Evolutionary conservation across 2,329 filamentous ascomycete species (phyloP).

Genomic region (Dothidotthia symphoricarpi): DNA sequence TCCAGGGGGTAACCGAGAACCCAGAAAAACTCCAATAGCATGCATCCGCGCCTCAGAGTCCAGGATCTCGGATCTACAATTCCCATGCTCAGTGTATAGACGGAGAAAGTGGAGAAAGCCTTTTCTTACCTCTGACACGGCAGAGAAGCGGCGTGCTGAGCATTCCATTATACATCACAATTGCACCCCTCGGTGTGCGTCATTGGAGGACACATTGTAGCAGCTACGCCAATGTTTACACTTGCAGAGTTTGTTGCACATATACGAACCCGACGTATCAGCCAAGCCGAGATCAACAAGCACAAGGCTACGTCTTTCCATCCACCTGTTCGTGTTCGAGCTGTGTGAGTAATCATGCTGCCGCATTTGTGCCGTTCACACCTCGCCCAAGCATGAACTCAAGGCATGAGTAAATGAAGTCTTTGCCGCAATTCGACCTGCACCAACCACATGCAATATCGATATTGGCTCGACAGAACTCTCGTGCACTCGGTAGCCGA

Average conservation of each 20-base stretch:
- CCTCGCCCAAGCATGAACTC: too few relatives aligned
- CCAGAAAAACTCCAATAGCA: too few relatives aligned
- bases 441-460: too few relatives aligned
- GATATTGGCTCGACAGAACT: too few relatives aligned
- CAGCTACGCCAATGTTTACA: slow-evolving; percentile 1
- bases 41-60: neutral
- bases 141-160: slow-evolving; percentile 5
- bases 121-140: slow-evolving; percentile 6
- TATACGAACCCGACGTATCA: slow-evolving; percentile 4
- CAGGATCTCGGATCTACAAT: slow-evolving; percentile 4
- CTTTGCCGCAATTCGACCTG: too few relatives aligned
- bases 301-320: too few relatives aligned
- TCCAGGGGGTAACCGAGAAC: too few relatives aligned
- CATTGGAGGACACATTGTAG: slow-evolving; percentile 9
- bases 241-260: neutral
- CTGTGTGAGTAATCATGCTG: neutral
- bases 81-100: too few relatives aligned
- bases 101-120: slow-evolving; percentile 2
- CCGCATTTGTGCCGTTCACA: neutral
- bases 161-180: slow-evolving; percentile 3
- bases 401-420: too few relatives aligned
- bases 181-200: slow-evolving; percentile 22
- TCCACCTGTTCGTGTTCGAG: too few relatives aligned
- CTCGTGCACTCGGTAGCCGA: slow-evolving; percentile 21
- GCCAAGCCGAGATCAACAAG: neutral